Evolutionary conservation across 2,329 filamentous ascomycete species (phyloP), one percentile per base, ranked within the genome.

Genomic region (Hymenoscyphus albidus): DNA sequence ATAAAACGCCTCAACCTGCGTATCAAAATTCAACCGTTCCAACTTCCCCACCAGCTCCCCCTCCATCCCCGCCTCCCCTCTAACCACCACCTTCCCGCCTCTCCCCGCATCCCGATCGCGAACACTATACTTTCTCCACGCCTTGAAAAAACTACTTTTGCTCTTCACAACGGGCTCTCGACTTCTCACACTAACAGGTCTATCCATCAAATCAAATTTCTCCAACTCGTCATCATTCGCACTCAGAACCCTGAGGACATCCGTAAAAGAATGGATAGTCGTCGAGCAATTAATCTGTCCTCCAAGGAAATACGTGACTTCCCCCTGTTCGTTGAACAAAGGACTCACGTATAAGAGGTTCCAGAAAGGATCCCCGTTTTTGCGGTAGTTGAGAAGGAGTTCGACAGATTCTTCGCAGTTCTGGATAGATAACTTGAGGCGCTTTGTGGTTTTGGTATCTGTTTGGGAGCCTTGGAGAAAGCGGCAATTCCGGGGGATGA

Each of bases 281-380:
- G 82, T 82, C 0, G 83, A 85, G 14, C 85, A 81, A 67, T 88
- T 83, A 61, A 87, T 80, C 66, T 87, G 83, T 0, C 80, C 84
- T 0, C 83, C 84, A 16, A 88, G 77, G 69, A 82, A 85, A 72
- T 82, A 85, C 0, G 76, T 77, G 1, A 83, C 73, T 7, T 79
- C 79, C 2, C 84, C 84, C 0, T 76, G 69, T 0, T 74, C 72
- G 64, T 85, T 80, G 31, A 79, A 76, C 0, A 88, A 73, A 0
- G 85, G 85, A 58, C 81, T 79, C 1, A 82, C 74, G 59, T 83
- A 85, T 0, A 87, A 74, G 9, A 87, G 71, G 60, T 86, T 87
- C 82, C 82, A 85, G 68, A 84, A 85, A 0, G 82, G 81, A 27
- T 79, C 77, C 7, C 82, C 82, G 58, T 80, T 80, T 63, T 81